phyloP scores from a whole-genome alignment of 345 rosid genomes.

The Syzygium jambos region DNA sequence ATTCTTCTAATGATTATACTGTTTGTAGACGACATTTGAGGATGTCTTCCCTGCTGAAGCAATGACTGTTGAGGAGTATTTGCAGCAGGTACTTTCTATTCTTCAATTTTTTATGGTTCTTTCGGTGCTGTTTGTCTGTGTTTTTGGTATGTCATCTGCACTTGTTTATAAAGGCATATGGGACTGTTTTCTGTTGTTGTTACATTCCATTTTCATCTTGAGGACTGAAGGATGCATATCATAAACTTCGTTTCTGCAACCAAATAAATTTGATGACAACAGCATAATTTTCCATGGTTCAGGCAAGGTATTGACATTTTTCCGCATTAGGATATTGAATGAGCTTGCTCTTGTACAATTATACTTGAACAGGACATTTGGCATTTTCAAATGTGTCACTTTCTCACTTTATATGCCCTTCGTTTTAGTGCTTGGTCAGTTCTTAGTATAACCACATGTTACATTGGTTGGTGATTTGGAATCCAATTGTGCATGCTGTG shows the following conservation, averaged over 20 bases:
- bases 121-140: not conserved
- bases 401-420: not conserved
- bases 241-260: not conserved
- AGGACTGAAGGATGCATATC: not conserved
- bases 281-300: not conserved
- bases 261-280: not conserved
- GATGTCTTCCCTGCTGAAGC: constrained; percentile 99
- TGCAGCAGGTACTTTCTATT: constrained; percentile 69
- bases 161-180: not conserved
- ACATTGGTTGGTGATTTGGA: not conserved
- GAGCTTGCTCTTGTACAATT: not conserved
- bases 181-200: not conserved
- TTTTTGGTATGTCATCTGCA: not conserved
- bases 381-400: not conserved
- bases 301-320: not conserved
- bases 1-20: not conserved
- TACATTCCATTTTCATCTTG: not conserved
- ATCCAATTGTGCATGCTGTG: not conserved
- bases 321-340: not conserved
- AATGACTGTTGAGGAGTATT: constrained; percentile 83
- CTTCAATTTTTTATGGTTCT: not conserved
- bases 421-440: not conserved
- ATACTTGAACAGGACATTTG: not conserved
- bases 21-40: constrained; percentile 74
- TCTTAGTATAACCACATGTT: not conserved